Evolutionary conservation across 768 basidiomycete genomes (phyloP), one percentile per base, ranked within the genome.

Genomic region (Coprinopsis strossmayeri): DNA sequence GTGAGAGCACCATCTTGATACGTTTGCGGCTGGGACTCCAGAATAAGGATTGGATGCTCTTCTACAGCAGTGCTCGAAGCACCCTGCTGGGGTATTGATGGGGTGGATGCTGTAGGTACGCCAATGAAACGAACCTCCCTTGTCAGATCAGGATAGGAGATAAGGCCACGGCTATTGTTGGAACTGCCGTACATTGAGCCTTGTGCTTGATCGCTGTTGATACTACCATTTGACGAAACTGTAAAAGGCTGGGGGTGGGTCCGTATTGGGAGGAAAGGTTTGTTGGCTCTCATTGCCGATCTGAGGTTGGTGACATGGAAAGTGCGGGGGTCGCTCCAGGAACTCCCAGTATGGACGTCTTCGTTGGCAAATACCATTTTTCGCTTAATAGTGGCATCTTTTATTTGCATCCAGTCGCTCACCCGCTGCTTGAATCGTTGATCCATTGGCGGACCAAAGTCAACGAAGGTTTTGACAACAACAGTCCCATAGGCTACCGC

Each of bases 401-500:
- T 25, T 23, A 10, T 7, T 18, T 42, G 40, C 23, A 25, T 45
- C 60, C 67, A 68, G 13, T 52, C 54, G n/a, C 52, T 51, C 5
- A 68, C 57, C 26, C 57, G 50, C 18, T 47, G 46, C 17, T 56
- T 54, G 69, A 68, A 73, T 11, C 57, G 51, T 12, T 48, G 54
- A 32, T 73, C 70, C 62, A 70, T 61, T 2, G 56, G 49, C 11
- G 65, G 61, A 2, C 81, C 79, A 50, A 83, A 85, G 12, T 61
- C 68, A 24, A 72, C 61, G 52, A 86, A 69, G 1, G 81, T 82
- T 41, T 62, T 64, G 21, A 81, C 57, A 42, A 82, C 77, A 23
- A 82, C 59, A 7, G 30, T 50, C 44, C 81, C 71, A 55, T 83
- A 80, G 3, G 80, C 38, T 1, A 81, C 26, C 0, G 80, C 83